Percentiles rank a stretch among this genome's conserved stretches.
These are phyloP conservation scores for Tardiomyces blankii DNA, from an alignment of 1,139 yeast species.

Conservation along the genomic window DNA sequence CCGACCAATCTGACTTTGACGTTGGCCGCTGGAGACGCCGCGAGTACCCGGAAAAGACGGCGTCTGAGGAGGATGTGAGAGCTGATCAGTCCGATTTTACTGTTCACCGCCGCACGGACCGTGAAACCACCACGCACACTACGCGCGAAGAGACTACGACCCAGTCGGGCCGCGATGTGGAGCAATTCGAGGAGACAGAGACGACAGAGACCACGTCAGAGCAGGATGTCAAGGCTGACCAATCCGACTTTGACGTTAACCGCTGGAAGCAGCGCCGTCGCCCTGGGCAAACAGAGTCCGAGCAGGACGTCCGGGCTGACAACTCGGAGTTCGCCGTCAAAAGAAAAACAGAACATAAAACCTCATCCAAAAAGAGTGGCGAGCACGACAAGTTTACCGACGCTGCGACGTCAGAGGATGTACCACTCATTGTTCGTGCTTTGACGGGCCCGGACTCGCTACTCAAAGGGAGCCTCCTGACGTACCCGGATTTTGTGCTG, in stretches of 20 bases:
- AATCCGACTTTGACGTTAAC: background rate
- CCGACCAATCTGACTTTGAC: slow-evolving; percentile 5
- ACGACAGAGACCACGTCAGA: slow-evolving; percentile 4
- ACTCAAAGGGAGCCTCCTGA: slow-evolving; percentile 36
- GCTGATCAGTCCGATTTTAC: slow-evolving; percentile 7
- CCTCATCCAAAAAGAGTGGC: background rate
- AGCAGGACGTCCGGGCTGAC: background rate
- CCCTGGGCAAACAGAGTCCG: background rate
- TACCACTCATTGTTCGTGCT: slow-evolving; percentile 3
- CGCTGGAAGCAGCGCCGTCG: background rate
- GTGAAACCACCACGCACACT: background rate
- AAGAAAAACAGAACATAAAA: background rate
- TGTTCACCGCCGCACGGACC: background rate
- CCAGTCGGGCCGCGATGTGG: no score
- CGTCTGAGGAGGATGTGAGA: slow-evolving; percentile 9
- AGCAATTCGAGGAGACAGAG: no score
- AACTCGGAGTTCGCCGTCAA: background rate
- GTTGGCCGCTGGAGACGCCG: background rate
- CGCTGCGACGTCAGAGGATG: background rate
- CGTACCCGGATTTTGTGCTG: slow-evolving; percentile 44
- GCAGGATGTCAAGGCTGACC: slow-evolving; percentile 11
- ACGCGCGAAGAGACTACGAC: background rate
- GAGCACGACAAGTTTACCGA: background rate
- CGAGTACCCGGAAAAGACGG: slow-evolving; percentile 4
- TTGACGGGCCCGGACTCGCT: slow-evolving; percentile 1